Evolutionary conservation across 2,329 filamentous ascomycete genomes (phyloP).

Genomic region (Thermochaetoides dissita): DNA sequence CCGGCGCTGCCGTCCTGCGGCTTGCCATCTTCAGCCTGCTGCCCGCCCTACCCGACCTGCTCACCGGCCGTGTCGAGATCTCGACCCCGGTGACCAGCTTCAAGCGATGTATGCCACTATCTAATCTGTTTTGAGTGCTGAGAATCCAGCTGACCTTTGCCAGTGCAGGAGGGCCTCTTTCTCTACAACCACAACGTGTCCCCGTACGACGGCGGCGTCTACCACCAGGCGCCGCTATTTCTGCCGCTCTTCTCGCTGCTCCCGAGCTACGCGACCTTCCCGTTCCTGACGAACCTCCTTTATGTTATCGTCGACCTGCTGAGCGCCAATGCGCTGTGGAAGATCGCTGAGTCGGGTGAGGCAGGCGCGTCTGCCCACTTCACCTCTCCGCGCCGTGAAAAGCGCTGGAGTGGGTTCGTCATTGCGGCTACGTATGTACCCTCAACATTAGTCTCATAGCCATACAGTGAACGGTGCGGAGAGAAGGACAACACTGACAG

Average conservation of each 20-base stretch:
- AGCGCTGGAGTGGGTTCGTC: conserved; percentile 59
- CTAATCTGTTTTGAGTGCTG: not conserved
- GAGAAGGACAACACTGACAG: not conserved
- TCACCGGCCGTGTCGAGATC: conserved; percentile 87
- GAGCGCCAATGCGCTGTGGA: conserved; percentile 63
- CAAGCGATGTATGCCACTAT: conserved; percentile 64
- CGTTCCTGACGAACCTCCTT: conserved; percentile 63
- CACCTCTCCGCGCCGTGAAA: conserved; percentile 61
- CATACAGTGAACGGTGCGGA: no score
- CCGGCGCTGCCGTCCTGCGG: conserved; percentile 62
- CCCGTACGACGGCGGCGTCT: conserved; percentile 87
- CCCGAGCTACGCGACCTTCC: conserved; percentile 51
- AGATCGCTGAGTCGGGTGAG: conserved; percentile 71
- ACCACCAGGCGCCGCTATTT: conserved; percentile 71
- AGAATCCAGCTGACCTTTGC: conserved; percentile 2
- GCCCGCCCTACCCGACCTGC: conserved; percentile 66
- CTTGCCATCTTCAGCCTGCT: conserved; percentile 69
- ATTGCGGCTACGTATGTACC: conserved; percentile 77
- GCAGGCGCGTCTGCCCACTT: conserved; percentile 61
- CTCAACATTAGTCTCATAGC: no score
- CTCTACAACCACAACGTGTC: conserved; percentile 93
- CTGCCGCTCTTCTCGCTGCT: conserved; percentile 84
- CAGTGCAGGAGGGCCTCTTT: conserved; percentile 92
- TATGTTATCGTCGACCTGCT: conserved; percentile 72
- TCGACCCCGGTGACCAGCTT: conserved; percentile 96